Evolutionary conservation across 1,139 yeast genomes (phyloP), one percentile per base, ranked within the genome.

Genomic region (Keqinozyma sinolaborantium): DNA sequence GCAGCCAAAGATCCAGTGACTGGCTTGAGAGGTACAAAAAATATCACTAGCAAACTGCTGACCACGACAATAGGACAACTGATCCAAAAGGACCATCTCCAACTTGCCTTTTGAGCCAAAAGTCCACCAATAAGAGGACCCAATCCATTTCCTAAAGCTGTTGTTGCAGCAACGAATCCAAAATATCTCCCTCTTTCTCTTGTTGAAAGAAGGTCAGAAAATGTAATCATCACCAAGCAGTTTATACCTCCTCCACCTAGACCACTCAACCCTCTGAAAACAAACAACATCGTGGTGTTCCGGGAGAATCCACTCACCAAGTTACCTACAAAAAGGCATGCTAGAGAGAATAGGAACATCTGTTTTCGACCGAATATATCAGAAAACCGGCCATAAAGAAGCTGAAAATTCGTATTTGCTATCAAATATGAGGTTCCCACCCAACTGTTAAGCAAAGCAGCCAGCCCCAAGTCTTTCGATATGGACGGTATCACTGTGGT

Each of bases 81-180:
- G 34, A 67, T 53, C 49, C 64, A 70, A 42, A 65, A 75, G 31
- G 68, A 61, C 39, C 68, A 60, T 41, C 77, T 62, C 83, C 83
- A 77, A 16, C 60, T 40, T 12, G 51, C 52, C 36, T 58, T 56
- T 26, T 60, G 54, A 16, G 70, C 62, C 39, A 75, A 68, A 0
- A 66, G 72, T 14, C 77, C 73, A 40, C 76, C 75, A 8, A 77
- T 45, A 31, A 77, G 65, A 0, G 82, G 82, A 1, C 81, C 82
- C 5, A 70, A 37, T 0, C 73, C 73, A 42, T 70, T 71, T 2
- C 82, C 83, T 4, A 74, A 39, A 0, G 79, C 79, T n/a, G 75
- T 66, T 28, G 63, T 59, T 0, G 73, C 50, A 4, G 78, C 79
- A 21, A 73, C 55, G 25, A 64, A 62, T 1, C 73, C 73, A 43